Evolutionary conservation across 2,329 filamentous ascomycete species (phyloP), one percentile per base, ranked within the genome.

Genomic region (Sporothrix brasiliensis): DNA sequence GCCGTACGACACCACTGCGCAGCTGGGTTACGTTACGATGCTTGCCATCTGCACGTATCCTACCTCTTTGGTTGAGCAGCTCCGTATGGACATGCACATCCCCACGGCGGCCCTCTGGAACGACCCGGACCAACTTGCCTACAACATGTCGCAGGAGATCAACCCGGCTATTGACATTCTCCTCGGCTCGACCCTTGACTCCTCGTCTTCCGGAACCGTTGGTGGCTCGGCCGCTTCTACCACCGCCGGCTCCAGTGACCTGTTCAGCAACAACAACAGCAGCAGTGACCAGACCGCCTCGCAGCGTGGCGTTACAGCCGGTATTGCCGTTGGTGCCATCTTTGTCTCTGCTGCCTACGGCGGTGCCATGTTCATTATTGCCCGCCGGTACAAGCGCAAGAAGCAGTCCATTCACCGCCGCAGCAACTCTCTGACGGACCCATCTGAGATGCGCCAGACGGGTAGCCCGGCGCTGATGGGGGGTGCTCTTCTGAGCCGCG

Each of bases 281-380:
- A 77, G 79, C 54, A 77, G 79, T 49, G 83, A 84, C 70, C 83
- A 87, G 74, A 86, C 86, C 6, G 83, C 89, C 60, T 87, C 87
- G 73, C 83, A 87, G 76, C 83, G 83, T 76, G 88, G 87, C 54
- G 90, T 88, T 47, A 89, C 86, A 1, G 87, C 86, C 30, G 88
- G 87, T 74, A 89, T 97, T 76, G 92, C 91, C 70, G 85, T 92
- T 27, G 92, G 92, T 76, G 91, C 92, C 34, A 88, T 94, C 44
- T 87, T 87, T 56, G 89, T 93, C 77, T 92, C 92, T 54, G 91
- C 90, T 67, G 89, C 93, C n/a, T 97, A 97, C 75, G 94, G 93
- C 77, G 92, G 91, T 14, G 93, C 92, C 79, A 97, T 97, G 94
- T 94, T 97, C 83, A 89, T 95, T 77, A 88, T 97, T 74, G 94